Base-by-base conservation (phyloP, 345 rosid species). In the Nasturtium officinale region DNA sequence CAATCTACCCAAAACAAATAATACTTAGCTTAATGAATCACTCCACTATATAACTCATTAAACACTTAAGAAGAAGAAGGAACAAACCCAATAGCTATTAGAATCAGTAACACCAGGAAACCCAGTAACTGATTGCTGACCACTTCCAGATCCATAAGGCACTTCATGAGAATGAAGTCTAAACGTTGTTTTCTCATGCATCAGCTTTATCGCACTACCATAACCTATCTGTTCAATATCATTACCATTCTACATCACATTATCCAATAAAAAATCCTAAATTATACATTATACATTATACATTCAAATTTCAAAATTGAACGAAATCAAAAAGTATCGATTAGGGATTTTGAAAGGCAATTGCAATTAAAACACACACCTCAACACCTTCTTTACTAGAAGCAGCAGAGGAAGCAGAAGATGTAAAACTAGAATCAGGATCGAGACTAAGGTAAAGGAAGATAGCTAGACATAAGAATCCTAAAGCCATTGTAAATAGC, bases 31-130 rank as follows among this genome's bases (percentile, higher is more conserved):
- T 50, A 37, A 9, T 18, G 9, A 37, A 9, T 18, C 6, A 42
- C 58, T 68, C 42, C 33, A 53, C 18, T 26, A 54, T 26, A 54
- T 8, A 67, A 32, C 25, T 56, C 78, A 56, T 4, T 23, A 13
- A 55, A 17, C 38, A 55, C 29, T 55, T 25, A 59, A 13, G 42
- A 51, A 67, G 53, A 76, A 61, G 50, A 53, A 57, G 7, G 9
- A 86, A 96, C 99, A 15, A 86, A 96, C 99, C 98, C 99, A 96
- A 76, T 92, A 95, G 78, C 99, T 92, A 65, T 96, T 96, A 65
- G 99, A 76, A 76, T 96, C 99, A 73, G 88, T 92, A 11, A 89
- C 95, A 6, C 75, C 82, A 7, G 97, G 90, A 74, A 86, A 96
- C 38, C 95, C 90, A 9, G 99, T 96, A 20, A 96, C 99, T 1